Base-by-base conservation (phyloP, 139 green algal genomes). In the Chlorella sorokiniana region DNA sequence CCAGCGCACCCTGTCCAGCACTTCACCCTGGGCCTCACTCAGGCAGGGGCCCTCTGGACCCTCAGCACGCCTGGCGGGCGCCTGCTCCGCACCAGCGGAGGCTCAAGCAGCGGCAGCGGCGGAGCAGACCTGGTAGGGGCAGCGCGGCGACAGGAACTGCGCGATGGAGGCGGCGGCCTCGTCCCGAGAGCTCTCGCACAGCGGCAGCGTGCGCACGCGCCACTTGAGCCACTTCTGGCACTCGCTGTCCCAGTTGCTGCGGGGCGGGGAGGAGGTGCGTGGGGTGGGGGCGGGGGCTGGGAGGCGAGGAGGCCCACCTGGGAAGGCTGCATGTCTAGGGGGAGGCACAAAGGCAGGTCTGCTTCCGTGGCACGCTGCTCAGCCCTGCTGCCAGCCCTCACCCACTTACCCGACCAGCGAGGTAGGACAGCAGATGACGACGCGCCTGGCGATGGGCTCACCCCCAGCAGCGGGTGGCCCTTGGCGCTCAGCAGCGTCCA, bases 351-450 rank as follows among this genome's bases (percentile, higher is more conserved):
- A n/a, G n/a, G n/a, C n/a, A n/a, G n/a, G n/a, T n/a, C n/a, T n/a
- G n/a, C n/a, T n/a, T n/a, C n/a, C n/a, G n/a, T n/a, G n/a, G n/a
- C n/a, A n/a, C n/a, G n/a, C n/a, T n/a, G n/a, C n/a, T n/a, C 48
- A 25, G 48, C 48, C 48, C 48, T 56, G 48, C 48, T 56, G 48
- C 48, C 11, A 56, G 48, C 48, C 48, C 48, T 65, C 59, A 31
- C 25, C 7, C 59, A 65, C 73, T 42, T 59, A 71, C 75, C 75
- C 90, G 7, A 99, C 97, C 37, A 99, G 90, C 65, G 83, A 94
- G 69, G 96, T 99, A n/a, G 97, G 97, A 88, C 97, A 99, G 75
- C 97, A 94, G 78, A 99, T 99, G 86, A 99, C 91, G 76, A 88
- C 90, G 4, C 96, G 89, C 72, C 89, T 89, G 10, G 90, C 95